Evolutionary conservation across 192 early-diverging fungal species (phyloP).

Genomic region (Gigaspora rosea): DNA sequence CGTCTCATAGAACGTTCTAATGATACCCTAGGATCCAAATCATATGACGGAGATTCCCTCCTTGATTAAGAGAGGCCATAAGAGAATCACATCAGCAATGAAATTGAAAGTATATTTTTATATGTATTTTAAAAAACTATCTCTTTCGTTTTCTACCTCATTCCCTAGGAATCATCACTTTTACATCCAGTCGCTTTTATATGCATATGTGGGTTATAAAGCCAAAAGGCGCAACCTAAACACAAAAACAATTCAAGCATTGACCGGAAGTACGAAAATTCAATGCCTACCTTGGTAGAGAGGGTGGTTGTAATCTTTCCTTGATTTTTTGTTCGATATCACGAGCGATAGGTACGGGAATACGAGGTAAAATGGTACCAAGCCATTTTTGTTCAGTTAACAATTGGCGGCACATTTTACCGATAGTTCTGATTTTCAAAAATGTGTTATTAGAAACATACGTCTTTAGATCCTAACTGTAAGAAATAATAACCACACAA

Average conservation of each 20-base stretch:
- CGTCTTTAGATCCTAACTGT: background rate
- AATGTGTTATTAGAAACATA: background rate
- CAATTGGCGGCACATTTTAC: slow-evolving; percentile 63
- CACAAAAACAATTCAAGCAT: slow-evolving; percentile 9
- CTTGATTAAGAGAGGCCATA: background rate
- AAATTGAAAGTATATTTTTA: background rate
- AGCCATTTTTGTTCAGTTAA: slow-evolving; percentile 76
- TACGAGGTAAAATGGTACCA: slow-evolving; percentile 80
- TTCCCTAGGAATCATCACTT: slow-evolving; percentile 28
- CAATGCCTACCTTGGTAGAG: slow-evolving; percentile 25
- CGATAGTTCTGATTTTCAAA: slow-evolving; percentile 64
- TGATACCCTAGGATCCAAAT: slow-evolving; percentile 9
- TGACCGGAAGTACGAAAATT: background rate
- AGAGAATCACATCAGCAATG: background rate
- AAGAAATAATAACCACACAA: background rate
- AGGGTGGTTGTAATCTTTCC: slow-evolving; percentile 9
- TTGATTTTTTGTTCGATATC: slow-evolving; percentile 69
- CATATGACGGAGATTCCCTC: slow-evolving; percentile 27
- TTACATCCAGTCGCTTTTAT: slow-evolving; percentile 19
- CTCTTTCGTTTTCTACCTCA: slow-evolving; percentile 29
- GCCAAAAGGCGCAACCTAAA: slow-evolving; percentile 2
- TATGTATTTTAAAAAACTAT: slow-evolving; percentile 21
- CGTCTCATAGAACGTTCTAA: slow-evolving; percentile 10
- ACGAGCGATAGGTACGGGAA: slow-evolving; percentile 78
- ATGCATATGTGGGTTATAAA: background rate